Evolutionary conservation across 495 filamentous ascomycete genomes (phyloP).

Genomic region (Sabuloglossum arenarium): DNA sequence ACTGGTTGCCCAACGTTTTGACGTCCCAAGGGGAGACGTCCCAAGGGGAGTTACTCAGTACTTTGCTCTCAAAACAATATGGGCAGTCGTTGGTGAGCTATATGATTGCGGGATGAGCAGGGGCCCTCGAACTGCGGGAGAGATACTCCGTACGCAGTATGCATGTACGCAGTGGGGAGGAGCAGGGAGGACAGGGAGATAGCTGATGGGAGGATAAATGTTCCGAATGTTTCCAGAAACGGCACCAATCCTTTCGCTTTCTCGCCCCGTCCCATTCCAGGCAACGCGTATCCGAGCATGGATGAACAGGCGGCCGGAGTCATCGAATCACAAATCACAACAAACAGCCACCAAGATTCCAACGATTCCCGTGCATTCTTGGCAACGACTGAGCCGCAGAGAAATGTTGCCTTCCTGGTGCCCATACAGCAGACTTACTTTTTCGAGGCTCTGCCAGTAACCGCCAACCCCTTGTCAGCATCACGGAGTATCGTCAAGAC

Average conservation of each 20-base stretch:
- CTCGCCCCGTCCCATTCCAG: neutral
- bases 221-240: slow-evolving; percentile 1
- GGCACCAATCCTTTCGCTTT: neutral
- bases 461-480: no score
- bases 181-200: no score
- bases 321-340: neutral
- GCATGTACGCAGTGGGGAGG: neutral
- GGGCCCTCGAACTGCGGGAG: no score
- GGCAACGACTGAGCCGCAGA: neutral
- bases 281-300: neutral
- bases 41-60: no score
- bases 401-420: no score
- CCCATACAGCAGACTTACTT: no score
- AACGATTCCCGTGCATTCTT: neutral
- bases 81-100: no score
- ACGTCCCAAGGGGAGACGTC: no score
- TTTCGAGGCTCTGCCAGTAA: no score
- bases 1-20: neutral
- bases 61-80: no score
- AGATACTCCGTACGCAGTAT: neutral
- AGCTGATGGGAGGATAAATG: neutral
- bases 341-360: neutral
- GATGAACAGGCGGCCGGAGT: neutral
- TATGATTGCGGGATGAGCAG: no score
- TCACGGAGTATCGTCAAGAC: no score